Conservation (phyloP, 2,329 filamentous ascomycete genomes). For the Penicillium sp. region DNA sequence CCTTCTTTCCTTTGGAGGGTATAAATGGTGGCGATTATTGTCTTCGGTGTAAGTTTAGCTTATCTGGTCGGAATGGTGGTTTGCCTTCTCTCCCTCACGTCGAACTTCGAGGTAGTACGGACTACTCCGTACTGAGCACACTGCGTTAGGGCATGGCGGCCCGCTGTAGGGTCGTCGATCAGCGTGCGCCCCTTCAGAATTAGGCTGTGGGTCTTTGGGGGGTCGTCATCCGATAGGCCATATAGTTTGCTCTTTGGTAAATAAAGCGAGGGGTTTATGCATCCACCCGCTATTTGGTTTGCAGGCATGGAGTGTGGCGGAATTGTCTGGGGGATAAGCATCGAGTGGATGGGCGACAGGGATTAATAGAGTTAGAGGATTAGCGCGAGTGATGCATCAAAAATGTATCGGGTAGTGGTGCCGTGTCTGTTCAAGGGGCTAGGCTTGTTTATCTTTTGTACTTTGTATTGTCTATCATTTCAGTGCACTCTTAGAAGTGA, state of each 20-base stretch:
- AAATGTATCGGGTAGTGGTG: neutral
- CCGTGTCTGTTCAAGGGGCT: neutral
- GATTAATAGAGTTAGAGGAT: neutral
- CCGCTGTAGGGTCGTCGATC: slow-evolving; percentile 8
- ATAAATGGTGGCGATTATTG: neutral
- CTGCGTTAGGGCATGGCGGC: neutral
- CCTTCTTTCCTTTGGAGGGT: neutral
- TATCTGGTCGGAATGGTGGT: neutral
- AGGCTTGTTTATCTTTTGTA: neutral
- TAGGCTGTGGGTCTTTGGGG: neutral
- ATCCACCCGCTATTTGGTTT: slow-evolving; percentile 1
- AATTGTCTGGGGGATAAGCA: slow-evolving; percentile 8
- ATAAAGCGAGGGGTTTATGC: slow-evolving; percentile 6
- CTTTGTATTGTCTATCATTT: neutral
- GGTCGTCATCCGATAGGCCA: slow-evolving; percentile 4
- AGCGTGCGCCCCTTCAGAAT: neutral
- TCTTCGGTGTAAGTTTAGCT: neutral
- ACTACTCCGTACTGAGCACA: neutral
- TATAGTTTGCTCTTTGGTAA: neutral
- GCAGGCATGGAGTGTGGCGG: neutral
- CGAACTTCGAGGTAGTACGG: neutral
- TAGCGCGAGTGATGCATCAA: slow-evolving; percentile 2
- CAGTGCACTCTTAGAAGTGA: neutral
- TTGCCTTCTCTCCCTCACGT: slow-evolving; percentile 9
- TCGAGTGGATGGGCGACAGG: slow-evolving; percentile 1